Base-by-base conservation (phyloP, 1,284 basidiomycete genomes). In the Austroboletus novae-zelandiae region DNA sequence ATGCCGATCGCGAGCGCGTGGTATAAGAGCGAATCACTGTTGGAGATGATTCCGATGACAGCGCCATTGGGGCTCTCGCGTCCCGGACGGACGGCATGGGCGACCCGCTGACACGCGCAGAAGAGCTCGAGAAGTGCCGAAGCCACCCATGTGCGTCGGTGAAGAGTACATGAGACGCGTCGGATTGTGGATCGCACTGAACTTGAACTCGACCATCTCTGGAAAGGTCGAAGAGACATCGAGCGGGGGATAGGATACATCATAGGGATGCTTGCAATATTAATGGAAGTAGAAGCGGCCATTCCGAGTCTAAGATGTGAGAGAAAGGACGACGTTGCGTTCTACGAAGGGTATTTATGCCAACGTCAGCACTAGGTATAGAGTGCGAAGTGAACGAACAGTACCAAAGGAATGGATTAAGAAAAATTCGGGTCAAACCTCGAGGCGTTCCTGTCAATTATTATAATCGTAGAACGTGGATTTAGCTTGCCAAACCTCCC, bases 11-110 rank as follows among this genome's bases (percentile, higher is more conserved):
- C 51, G 5, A 69, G 20, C 1, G 69, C 57, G 5, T 71, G 65
- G 43, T 70, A 70, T 14, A 69, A 55, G 10, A 72, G 45, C 7
- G 62, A 60, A 41, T 73, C 71, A 4, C 55, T 53, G 10, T 61
- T 57, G 2, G 59, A 64, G 6, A 73, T 57, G 23, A 71, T 46
- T 0, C 49, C 65, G 8, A 73, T 44, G 1, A 70, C 53, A 5
- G 46, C 42, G 4, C 57, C 55, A 11, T 63, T 57, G 0, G 45
- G 23, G 2, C 60, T 57, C 7, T 50, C 20, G 2, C 55, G 43
- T n/a, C 48, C 34, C 1, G 62, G 65, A 9, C 62, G 61, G 17
- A 71, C 13, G 8, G 56, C 50, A 32, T 61, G 60, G 0, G 69
- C 70, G 20, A 61, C 46, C 3, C 68, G 61, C 25, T 70, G 69